phyloP scores from a whole-genome alignment of 2,329 filamentous ascomycete species.

The Aspergillus sp. region DNA sequence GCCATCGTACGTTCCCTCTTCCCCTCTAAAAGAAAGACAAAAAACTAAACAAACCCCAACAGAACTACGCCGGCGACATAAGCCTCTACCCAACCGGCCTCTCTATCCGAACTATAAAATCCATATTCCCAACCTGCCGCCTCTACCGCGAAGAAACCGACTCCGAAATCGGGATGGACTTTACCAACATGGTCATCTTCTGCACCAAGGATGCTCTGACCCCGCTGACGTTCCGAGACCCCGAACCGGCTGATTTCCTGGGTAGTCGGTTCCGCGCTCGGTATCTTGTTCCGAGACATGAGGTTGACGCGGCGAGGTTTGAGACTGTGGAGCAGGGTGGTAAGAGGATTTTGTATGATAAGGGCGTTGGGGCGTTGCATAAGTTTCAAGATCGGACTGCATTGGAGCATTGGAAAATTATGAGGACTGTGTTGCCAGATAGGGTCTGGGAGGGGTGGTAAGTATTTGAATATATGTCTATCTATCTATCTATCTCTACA shows the following conservation, averaged over 20 bases:
- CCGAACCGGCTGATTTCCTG: slow-evolving; percentile 66
- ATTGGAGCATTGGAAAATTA: slow-evolving; percentile 84
- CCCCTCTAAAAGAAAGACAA: slow-evolving; percentile 9
- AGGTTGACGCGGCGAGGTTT: slow-evolving; percentile 56
- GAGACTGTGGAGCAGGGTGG: slow-evolving; percentile 45
- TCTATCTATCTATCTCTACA: neutral
- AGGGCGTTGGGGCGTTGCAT: slow-evolving; percentile 64
- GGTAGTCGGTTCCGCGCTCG: slow-evolving; percentile 67
- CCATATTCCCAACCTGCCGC: slow-evolving; percentile 84
- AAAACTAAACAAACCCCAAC: slow-evolving; percentile 56
- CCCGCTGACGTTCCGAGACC: slow-evolving; percentile 61
- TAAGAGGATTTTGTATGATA: slow-evolving; percentile 40
- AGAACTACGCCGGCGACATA: slow-evolving; percentile 96
- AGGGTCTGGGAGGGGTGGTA: slow-evolving; percentile 87
- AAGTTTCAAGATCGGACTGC: slow-evolving; percentile 75
- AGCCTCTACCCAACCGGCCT: slow-evolving; percentile 71
- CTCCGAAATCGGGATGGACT: slow-evolving; percentile 62
- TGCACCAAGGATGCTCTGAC: slow-evolving; percentile 64
- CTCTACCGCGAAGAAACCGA: slow-evolving; percentile 78
- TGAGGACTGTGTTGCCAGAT: slow-evolving; percentile 77
- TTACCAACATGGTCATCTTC: slow-evolving; percentile 96
- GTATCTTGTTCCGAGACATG: slow-evolving; percentile 71
- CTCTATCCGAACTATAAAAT: slow-evolving; percentile 76
- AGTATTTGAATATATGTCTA: neutral
- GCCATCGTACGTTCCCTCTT: slow-evolving; percentile 67